phyloP scores from a whole-genome alignment of 2,329 filamentous ascomycete species.

The Aspergillaceae sp. region DNA sequence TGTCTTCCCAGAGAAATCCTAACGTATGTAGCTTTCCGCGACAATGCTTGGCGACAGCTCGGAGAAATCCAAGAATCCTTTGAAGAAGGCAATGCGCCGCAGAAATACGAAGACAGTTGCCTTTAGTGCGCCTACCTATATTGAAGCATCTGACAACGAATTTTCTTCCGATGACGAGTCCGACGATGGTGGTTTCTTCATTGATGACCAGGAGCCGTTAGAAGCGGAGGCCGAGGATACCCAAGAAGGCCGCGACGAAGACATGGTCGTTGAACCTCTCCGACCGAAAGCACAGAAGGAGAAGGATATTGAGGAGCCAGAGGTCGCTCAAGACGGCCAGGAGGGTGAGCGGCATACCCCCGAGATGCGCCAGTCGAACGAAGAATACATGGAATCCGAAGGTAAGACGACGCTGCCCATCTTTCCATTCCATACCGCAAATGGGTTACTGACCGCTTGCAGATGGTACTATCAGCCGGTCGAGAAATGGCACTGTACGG shows the following conservation, averaged over 20 bases:
- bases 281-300: constrained; percentile 36
- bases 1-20: constrained; percentile 6
- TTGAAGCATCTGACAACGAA: constrained; percentile 78
- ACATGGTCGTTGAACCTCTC: constrained; percentile 38
- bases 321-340: constrained; percentile 14
- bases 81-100: constrained; percentile 75
- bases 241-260: constrained; percentile 25
- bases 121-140: constrained; percentile 76
- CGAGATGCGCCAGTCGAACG: constrained; percentile 47
- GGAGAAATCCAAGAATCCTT: constrained; percentile 71
- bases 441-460: constrained; percentile 10
- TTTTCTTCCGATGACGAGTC: constrained; percentile 73
- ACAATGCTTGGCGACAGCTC: constrained; percentile 64
- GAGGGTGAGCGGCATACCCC: constrained; percentile 22
- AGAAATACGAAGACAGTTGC: constrained; percentile 79
- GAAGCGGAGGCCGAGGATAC: constrained; percentile 22
- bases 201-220: constrained; percentile 39
- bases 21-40: constrained; percentile 49
- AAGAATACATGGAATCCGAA: constrained; percentile 54
- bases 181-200: constrained; percentile 39
- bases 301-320: constrained; percentile 18
- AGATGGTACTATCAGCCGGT: constrained; percentile 41
- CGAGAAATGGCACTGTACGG: constrained; percentile 75
- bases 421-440: neutral
- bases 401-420: constrained; percentile 17